phyloP scores from a whole-genome alignment of 2,329 filamentous ascomycete genomes.

The Aciculosporium take region DNA sequence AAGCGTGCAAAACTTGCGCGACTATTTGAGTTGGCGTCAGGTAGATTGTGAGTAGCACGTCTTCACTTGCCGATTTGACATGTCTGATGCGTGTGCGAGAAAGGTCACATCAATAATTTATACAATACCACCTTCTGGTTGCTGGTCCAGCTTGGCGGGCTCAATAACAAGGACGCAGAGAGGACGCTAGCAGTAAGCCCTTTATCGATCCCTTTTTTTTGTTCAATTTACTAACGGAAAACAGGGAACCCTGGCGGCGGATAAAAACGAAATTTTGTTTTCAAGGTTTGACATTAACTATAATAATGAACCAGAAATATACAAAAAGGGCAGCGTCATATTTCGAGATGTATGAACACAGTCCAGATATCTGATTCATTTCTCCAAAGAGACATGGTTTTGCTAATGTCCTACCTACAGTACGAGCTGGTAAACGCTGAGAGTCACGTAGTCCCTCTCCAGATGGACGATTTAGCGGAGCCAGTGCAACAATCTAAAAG shows the following conservation, averaged over 20 bases:
- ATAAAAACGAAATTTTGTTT: slow-evolving; percentile 96
- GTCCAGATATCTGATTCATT: neutral
- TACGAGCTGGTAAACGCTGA: slow-evolving; percentile 55
- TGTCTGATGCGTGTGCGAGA: slow-evolving; percentile 22
- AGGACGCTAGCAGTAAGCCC: slow-evolving; percentile 51
- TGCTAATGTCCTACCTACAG: slow-evolving; percentile 25
- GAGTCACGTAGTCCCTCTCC: slow-evolving; percentile 30
- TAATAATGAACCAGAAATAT: slow-evolving; percentile 89
- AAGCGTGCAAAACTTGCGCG: slow-evolving; percentile 63
- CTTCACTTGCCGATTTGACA: neutral
- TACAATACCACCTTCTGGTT: slow-evolving; percentile 98
- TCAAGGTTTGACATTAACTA: slow-evolving; percentile 86
- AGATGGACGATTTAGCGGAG: slow-evolving; percentile 35
- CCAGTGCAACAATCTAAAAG: slow-evolving; percentile 53
- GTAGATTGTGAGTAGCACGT: slow-evolving; percentile 59
- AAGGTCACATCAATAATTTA: slow-evolving; percentile 92
- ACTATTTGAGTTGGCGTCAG: slow-evolving; percentile 96
- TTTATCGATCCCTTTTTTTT: neutral
- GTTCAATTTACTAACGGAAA: slow-evolving; percentile 10
- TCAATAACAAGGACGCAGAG: slow-evolving; percentile 68
- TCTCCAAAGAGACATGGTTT: neutral
- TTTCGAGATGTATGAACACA: slow-evolving; percentile 55
- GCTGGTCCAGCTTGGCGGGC: slow-evolving; percentile 62
- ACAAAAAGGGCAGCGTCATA: slow-evolving; percentile 82
- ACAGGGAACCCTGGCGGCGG: slow-evolving; percentile 66